These are phyloP conservation scores for Suillus luteus DNA, from an alignment of 768 basidiomycete genomes.

Conservation along the genomic window DNA sequence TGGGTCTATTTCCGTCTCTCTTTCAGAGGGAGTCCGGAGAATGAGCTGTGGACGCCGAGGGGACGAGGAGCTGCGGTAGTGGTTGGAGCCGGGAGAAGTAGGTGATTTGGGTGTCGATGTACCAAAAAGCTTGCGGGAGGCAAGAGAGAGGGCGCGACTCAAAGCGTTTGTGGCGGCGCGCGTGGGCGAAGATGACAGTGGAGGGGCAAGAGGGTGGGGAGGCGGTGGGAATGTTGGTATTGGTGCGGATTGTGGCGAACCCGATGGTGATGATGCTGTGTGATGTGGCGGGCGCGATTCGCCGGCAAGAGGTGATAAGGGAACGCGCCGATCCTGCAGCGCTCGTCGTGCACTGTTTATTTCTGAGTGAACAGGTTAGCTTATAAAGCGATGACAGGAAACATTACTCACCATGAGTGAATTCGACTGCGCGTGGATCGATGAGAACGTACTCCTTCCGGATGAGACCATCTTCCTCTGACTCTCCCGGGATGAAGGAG, in stretches of 20 bases:
- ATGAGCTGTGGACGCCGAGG: constrained; percentile 61
- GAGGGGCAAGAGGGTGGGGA: constrained; percentile 48
- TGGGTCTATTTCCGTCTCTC: constrained; percentile 51
- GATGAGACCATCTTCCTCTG: constrained; percentile 78
- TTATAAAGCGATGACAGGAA: constrained; percentile 10
- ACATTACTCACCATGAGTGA: constrained; percentile 77
- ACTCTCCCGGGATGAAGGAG: constrained; percentile 79
- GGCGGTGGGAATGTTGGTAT: constrained; percentile 61
- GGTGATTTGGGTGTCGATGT: constrained; percentile 43
- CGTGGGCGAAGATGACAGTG: constrained; percentile 68
- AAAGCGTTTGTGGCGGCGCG: constrained; percentile 73
- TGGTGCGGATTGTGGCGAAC: constrained; percentile 26
- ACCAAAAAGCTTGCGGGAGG: constrained; percentile 82
- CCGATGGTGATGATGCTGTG: constrained; percentile 26
- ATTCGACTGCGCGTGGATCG: constrained; percentile 87
- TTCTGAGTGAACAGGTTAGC: constrained; percentile 46
- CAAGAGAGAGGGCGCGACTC: constrained; percentile 76
- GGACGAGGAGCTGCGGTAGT: constrained; percentile 50
- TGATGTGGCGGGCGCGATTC: constrained; percentile 42
- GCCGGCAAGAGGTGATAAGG: constrained; percentile 52
- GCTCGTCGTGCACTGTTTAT: constrained; percentile 61
- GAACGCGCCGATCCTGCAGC: constrained; percentile 54
- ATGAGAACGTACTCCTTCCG: constrained; percentile 93
- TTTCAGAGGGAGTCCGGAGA: constrained; percentile 38
- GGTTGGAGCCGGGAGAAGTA: constrained; percentile 36